Conservation (phyloP, 441 rosid species). For the Erysimum cheiri region DNA sequence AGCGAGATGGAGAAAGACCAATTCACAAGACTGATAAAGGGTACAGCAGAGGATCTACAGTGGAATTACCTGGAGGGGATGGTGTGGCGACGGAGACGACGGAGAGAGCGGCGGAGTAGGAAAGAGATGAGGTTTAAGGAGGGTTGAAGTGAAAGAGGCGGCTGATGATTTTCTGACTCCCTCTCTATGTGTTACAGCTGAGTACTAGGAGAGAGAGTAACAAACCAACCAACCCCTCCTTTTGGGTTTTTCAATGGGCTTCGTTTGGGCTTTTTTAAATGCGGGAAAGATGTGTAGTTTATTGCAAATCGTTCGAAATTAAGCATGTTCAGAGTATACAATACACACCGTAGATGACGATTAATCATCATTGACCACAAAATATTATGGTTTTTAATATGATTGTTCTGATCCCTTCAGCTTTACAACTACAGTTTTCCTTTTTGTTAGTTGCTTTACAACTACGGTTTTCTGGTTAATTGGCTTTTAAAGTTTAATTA, state of each 20-base stretch:
- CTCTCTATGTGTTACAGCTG: too few species aligned
- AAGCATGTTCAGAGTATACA: neutral
- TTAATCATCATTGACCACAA: neutral
- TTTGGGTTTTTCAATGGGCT: conserved; percentile 30
- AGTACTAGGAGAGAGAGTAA: conserved; percentile 7
- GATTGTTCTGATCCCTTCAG: too few species aligned
- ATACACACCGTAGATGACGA: neutral
- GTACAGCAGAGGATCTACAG: conserved; percentile 19
- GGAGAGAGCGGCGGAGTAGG: conserved; percentile 42
- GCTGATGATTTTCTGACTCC: conserved; percentile 46
- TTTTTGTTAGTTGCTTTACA: too few species aligned
- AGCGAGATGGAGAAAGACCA: neutral
- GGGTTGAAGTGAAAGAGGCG: conserved; percentile 50
- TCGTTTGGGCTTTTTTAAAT: conserved; percentile 10
- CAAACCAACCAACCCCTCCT: neutral
- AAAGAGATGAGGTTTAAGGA: conserved; percentile 50
- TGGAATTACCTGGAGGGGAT: conserved; percentile 33
- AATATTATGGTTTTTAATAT: too few species aligned
- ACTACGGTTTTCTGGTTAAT: too few species aligned
- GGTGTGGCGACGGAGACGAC: conserved; percentile 32
- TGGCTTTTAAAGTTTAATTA: too few species aligned
- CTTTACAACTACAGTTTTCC: too few species aligned
- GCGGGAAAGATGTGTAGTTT: neutral
- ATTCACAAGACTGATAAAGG: neutral
- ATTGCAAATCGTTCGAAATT: neutral